Base-by-base conservation (phyloP, 768 basidiomycete species). In the Strobilomyces echinocephalus region DNA sequence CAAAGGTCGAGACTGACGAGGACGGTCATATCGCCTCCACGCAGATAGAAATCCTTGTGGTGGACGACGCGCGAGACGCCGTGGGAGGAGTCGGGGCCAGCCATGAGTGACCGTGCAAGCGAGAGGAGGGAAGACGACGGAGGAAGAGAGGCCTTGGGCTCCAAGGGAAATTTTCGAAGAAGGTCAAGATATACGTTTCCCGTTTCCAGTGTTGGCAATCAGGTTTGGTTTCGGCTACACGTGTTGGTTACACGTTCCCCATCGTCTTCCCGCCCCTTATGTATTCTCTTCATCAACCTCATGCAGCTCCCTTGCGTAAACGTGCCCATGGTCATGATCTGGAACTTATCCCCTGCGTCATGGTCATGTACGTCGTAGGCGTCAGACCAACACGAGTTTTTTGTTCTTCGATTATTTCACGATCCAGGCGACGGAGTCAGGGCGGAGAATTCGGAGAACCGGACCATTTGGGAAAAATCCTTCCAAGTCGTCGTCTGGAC, bases 1-100 rank as follows among this genome's bases (percentile, higher is more conserved):
- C 14, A 20, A 18, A 41, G 14, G 43, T 38, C n/a, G 46, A 31
- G 18, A 71, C 79, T 54, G 57, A 84, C 84, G 46, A 82, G 56
- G 56, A 86, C 75, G 20, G 75, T 77, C 20, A 85, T 60, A 64
- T 88, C 85, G 5, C 78, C 85, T 0, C 79, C 77, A 34, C 72
- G 69, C 24, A 88, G 65, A 55, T 85, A 86, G 59, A 80, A 87
- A 48, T 71, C 69, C 47, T 71, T 70, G 64, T 71, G 69, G 35
- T 69, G 69, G 5, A 71, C 66, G 50, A 70, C 65, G 30, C 68
- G 68, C 11, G 66, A 64, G 1, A 69, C 50, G 12, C 68, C 68
- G 12, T 65, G 63, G 2, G 60, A 63, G 4, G 50, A 52, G 21
- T 68, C 66, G 31, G 63, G 44, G 8, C 55, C 49, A 36, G 50